These are phyloP conservation scores for Thuja plicata DNA, from an alignment of 83 land plant species.

Conservation along the genomic window DNA sequence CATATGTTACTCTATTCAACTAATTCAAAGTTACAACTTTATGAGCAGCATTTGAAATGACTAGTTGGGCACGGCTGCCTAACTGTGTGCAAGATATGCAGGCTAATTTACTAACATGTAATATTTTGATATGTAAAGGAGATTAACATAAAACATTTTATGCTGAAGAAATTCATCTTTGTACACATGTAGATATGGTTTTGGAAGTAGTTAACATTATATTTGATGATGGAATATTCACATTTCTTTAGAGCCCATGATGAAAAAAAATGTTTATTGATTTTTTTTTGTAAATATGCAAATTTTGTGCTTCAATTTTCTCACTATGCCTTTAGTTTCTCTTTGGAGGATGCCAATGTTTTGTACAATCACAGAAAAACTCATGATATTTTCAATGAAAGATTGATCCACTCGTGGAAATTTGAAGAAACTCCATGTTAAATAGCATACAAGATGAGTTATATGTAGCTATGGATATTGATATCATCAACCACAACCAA, in stretches of 20 bases:
- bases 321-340: neutral
- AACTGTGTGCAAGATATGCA: no score
- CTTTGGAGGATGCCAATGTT: neutral
- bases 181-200: conserved; percentile 5
- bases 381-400: neutral
- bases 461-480: neutral
- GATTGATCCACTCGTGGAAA: no score
- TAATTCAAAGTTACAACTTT: neutral
- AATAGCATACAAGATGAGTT: neutral
- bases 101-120: no score
- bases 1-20: neutral
- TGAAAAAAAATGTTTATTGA: neutral
- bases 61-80: no score
- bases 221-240: neutral
- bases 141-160: neutral
- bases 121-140: no score
- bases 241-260: neutral
- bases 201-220: neutral
- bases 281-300: neutral
- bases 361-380: neutral
- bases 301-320: no score
- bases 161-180: conserved; percentile 8
- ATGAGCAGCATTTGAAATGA: neutral
- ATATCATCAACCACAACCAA: no score
- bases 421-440: no score